Percentiles rank a stretch among this genome's conserved stretches.
Conservation (phyloP, 176 grass and related monocot genomes). For the Aegilops speltoides region DNA sequence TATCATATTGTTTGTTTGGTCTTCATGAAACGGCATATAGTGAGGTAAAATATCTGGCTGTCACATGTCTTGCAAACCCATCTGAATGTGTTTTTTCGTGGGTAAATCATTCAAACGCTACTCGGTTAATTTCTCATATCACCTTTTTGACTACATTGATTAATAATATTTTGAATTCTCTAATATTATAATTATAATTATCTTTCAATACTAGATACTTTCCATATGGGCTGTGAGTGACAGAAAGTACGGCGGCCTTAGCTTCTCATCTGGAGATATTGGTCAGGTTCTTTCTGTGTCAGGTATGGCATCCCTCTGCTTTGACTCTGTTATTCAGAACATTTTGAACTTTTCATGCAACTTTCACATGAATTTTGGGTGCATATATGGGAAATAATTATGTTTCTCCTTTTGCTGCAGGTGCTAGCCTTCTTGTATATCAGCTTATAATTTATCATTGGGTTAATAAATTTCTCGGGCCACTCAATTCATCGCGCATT, state of each 20-base stretch:
- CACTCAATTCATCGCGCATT: slow-evolving; percentile 42
- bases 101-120: background rate
- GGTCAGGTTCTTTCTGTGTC: slow-evolving; percentile 65
- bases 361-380: background rate
- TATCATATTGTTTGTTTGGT: slow-evolving; percentile 60
- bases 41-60: slow-evolving; percentile 46
- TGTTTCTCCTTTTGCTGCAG: slow-evolving; percentile 25
- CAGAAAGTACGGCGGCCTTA: slow-evolving; percentile 65
- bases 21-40: slow-evolving; percentile 79
- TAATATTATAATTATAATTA: background rate
- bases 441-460: slow-evolving; percentile 56
- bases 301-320: slow-evolving; percentile 40
- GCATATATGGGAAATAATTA: background rate
- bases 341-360: slow-evolving; percentile 24
- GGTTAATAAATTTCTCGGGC: slow-evolving; percentile 45
- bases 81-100: background rate
- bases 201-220: slow-evolving; percentile 52
- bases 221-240: slow-evolving; percentile 71
- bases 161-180: background rate
- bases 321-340: background rate
- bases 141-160: background rate
- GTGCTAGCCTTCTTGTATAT: slow-evolving; percentile 60
- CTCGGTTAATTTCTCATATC: background rate
- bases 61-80: background rate
- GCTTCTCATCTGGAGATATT: slow-evolving; percentile 59